phyloP scores from a whole-genome alignment of 805 yeast genomes.

The Teunomyces aglyptinius region DNA sequence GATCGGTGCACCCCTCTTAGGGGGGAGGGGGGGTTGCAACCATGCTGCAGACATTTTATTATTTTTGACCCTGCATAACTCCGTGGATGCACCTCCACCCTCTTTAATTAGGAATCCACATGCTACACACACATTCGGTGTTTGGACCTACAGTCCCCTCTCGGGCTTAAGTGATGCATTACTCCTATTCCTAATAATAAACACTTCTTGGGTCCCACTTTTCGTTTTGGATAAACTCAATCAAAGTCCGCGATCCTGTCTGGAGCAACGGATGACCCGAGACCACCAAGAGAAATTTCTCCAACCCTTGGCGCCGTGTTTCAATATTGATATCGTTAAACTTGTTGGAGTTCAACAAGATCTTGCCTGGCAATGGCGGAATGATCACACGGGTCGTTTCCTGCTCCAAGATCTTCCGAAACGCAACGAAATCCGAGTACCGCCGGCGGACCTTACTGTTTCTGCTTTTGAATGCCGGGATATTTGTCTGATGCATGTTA shows the following conservation, averaged over 20 bases:
- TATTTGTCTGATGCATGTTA: slow-evolving; percentile 56
- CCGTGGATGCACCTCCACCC: no score
- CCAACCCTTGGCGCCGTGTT: slow-evolving; percentile 77
- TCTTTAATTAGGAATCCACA: no score
- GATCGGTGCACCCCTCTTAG: no score
- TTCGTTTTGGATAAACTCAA: slow-evolving; percentile 85
- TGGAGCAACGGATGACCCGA: slow-evolving; percentile 94
- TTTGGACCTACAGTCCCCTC: background rate
- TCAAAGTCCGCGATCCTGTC: slow-evolving; percentile 74
- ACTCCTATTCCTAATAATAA: slow-evolving; percentile 13
- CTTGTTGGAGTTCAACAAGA: slow-evolving; percentile 59
- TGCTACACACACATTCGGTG: background rate
- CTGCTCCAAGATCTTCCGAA: slow-evolving; percentile 67
- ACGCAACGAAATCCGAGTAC: slow-evolving; percentile 85
- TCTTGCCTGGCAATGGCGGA: slow-evolving; percentile 91
- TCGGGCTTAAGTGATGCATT: background rate
- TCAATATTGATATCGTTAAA: slow-evolving; percentile 83
- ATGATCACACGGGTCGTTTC: slow-evolving; percentile 79
- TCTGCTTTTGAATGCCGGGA: slow-evolving; percentile 76
- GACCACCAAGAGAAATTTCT: slow-evolving; percentile 70
- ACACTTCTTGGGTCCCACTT: slow-evolving; percentile 52
- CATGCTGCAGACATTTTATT: no score
- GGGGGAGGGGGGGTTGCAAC: no score
- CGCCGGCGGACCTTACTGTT: slow-evolving; percentile 74
- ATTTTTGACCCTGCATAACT: no score